A percentile compares a stretch with the other conserved stretches of the same genome.
phyloP scores from a whole-genome alignment of 1,139 yeast genomes.

The Sugiyamaella neomexicana region DNA sequence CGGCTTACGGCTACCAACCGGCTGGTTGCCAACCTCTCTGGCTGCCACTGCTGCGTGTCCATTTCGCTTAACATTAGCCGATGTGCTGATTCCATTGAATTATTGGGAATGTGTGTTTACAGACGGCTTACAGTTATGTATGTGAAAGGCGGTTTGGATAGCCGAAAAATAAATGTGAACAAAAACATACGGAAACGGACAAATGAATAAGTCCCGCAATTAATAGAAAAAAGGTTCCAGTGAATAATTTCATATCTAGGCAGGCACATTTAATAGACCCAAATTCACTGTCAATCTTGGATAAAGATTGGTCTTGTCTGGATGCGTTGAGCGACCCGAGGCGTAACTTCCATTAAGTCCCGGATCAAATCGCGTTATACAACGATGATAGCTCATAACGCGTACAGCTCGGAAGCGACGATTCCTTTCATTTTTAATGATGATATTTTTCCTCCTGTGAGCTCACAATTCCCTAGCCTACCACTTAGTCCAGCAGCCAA shows the following conservation, averaged over 20 bases:
- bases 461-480: constrained; percentile 34
- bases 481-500: constrained; percentile 36
- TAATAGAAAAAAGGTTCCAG: not conserved
- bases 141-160: not conserved
- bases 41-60: not conserved
- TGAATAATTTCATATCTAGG: not conserved
- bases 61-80: not conserved
- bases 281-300: not conserved
- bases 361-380: not conserved
- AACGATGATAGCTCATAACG: not conserved
- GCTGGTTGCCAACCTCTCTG: not conserved
- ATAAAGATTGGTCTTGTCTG: not conserved
- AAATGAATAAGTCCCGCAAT: not conserved
- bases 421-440: constrained; percentile 36
- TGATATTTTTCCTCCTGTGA: constrained; percentile 35
- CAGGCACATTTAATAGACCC: not conserved
- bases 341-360: not conserved
- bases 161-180: not conserved
- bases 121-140: not conserved
- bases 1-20: not conserved
- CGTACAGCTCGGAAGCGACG: not conserved
- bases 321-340: too few relatives aligned
- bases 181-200: not conserved
- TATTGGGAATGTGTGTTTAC: not conserved
- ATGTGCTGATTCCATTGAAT: too few relatives aligned